Conservation (phyloP, 108 stramenopile species). For the Cyclotella sp. region DNA sequence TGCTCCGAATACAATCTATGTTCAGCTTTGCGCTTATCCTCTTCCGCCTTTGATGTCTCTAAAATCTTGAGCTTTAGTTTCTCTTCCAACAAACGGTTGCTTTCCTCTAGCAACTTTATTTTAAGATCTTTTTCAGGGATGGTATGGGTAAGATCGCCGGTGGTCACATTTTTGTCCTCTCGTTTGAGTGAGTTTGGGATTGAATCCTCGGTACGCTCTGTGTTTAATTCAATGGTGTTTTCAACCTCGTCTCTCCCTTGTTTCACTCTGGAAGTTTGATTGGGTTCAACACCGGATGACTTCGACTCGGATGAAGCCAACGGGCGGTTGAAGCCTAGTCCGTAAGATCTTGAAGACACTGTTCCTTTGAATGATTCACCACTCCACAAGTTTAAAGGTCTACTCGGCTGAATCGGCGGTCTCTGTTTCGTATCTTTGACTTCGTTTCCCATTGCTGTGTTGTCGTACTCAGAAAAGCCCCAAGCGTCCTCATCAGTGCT, state of each 20-base stretch:
- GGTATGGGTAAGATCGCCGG: neutral
- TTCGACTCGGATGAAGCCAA: neutral
- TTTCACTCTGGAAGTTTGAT: neutral
- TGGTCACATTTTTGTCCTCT: neutral
- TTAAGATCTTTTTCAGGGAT: neutral
- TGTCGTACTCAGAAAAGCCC: neutral
- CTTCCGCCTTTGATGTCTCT: constrained; percentile 10
- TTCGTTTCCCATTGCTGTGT: neutral
- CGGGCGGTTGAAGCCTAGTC: constrained; percentile 1
- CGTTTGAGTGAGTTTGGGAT: neutral
- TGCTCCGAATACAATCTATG: constrained; percentile 1
- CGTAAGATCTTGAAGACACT: constrained; percentile 14
- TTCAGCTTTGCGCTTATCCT: constrained; percentile 8
- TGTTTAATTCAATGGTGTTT: neutral
- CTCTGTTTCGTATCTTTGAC: neutral
- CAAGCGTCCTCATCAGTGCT: constrained; percentile 16
- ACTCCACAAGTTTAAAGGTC: constrained; percentile 6
- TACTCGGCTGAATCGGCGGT: constrained; percentile 23
- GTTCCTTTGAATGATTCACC: constrained; percentile 16
- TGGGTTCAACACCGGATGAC: neutral
- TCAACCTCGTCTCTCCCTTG: neutral
- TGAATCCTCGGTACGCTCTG: neutral
- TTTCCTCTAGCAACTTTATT: constrained; percentile 14
- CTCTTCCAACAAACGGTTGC: constrained; percentile 31
- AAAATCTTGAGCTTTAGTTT: constrained; percentile 10